Conservation (phyloP, 2,329 filamentous ascomycete species). For the Botryosphaeria dothidea region DNA sequence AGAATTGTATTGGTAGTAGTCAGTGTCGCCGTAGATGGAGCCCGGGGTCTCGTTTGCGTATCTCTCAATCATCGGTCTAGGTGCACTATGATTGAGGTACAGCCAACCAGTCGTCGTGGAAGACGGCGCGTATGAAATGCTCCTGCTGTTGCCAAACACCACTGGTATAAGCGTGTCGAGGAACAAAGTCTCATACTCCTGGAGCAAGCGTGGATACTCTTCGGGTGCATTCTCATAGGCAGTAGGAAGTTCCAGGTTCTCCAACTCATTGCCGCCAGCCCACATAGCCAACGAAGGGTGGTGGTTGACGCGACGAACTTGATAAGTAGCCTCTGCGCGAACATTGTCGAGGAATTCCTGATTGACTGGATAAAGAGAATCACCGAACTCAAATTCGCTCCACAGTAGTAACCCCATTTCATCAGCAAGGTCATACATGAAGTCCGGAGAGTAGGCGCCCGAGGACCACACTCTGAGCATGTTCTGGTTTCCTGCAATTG, state of each 20-base stretch:
- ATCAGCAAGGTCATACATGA: constrained; percentile 64
- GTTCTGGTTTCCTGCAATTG: constrained; percentile 61
- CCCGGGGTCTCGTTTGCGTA: constrained; percentile 57
- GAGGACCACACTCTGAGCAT: constrained; percentile 66
- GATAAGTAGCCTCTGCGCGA: constrained; percentile 58
- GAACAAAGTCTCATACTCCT: constrained; percentile 61
- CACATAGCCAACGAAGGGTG: constrained; percentile 50
- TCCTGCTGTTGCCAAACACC: constrained; percentile 59
- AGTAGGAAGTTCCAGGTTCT: constrained; percentile 53
- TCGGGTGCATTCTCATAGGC: constrained; percentile 45
- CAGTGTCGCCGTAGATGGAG: constrained; percentile 60
- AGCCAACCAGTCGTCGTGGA: constrained; percentile 63
- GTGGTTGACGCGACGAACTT: constrained; percentile 62
- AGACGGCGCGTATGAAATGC: constrained; percentile 62
- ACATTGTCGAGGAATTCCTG: constrained; percentile 58
- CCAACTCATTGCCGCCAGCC: constrained; percentile 58
- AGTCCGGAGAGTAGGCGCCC: constrained; percentile 62
- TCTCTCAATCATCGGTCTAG: constrained; percentile 56
- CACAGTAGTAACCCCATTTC: constrained; percentile 62
- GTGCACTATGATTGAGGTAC: constrained; percentile 53
- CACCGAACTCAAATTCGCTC: constrained; percentile 65
- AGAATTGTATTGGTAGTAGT: constrained; percentile 62
- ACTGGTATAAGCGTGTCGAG: constrained; percentile 56
- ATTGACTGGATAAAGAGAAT: constrained; percentile 60
- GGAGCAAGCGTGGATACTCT: constrained; percentile 43